Conservation (phyloP, 2,329 filamentous ascomycete species). For the Ceratocystis papillata region DNA sequence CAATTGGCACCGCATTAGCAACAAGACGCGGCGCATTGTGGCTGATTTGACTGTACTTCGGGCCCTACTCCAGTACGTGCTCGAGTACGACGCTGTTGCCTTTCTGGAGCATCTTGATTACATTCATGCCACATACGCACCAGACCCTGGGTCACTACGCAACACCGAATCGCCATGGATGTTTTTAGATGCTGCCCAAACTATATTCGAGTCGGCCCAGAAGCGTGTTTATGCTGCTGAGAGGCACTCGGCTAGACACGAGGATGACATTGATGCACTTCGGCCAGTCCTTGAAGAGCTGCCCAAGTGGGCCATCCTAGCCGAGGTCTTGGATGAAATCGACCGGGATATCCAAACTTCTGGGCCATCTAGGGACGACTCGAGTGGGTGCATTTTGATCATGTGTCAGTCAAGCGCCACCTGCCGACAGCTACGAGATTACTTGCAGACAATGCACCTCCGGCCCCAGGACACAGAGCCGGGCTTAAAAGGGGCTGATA, state of each 20-base stretch:
- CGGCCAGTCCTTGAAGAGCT: slow-evolving; percentile 81
- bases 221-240: slow-evolving; percentile 69
- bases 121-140: slow-evolving; percentile 80
- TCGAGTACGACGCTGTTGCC: slow-evolving; percentile 79
- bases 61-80: slow-evolving; percentile 66
- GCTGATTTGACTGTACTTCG: slow-evolving; percentile 76
- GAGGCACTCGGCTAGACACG: slow-evolving; percentile 1
- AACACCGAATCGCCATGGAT: slow-evolving; percentile 93
- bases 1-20: slow-evolving; percentile 93
- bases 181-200: slow-evolving; percentile 88
- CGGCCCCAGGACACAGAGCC: slow-evolving; percentile 41
- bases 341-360: slow-evolving; percentile 83
- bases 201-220: slow-evolving; percentile 84
- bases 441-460: slow-evolving; percentile 80
- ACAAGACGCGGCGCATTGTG: slow-evolving; percentile 90
- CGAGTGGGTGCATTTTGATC: slow-evolving; percentile 82
- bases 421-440: slow-evolving; percentile 80
- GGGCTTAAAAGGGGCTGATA: slow-evolving; percentile 30
- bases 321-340: slow-evolving; percentile 88
- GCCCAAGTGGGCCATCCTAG: slow-evolving; percentile 82
- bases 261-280: slow-evolving; percentile 48
- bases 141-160: slow-evolving; percentile 73
- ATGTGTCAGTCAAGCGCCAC: slow-evolving; percentile 89
- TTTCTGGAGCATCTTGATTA: slow-evolving; percentile 92
- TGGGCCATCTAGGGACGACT: slow-evolving; percentile 63